Evolutionary conservation across 148 eudicot genomes (phyloP), one percentile per base, ranked within the genome.

Genomic region (Fallopia convolvulus): DNA sequence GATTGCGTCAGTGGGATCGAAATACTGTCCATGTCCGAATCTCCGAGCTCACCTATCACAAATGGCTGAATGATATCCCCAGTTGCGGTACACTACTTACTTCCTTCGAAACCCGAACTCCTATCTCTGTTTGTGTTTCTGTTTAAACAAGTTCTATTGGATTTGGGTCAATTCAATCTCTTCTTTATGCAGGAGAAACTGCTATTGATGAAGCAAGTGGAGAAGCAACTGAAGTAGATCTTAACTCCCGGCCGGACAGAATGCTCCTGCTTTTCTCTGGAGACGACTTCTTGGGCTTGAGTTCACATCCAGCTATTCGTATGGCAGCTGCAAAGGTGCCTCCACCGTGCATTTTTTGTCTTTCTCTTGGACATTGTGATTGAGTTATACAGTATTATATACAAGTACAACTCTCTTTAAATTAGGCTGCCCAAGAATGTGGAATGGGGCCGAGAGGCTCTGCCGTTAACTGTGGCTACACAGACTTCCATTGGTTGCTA

Each of bases 381-480:
- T 53, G 41, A 65, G 70, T 77, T 49, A 75, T 74, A n/a, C n/a
- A n/a, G n/a, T n/a, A n/a, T n/a, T n/a, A n/a, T n/a, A n/a, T n/a
- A n/a, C n/a, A n/a, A n/a, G 7, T 49, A 30, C 2, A 50, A 23
- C 68, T 26, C 0, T 40, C 46, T 23, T 42, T 80, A 56, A 72
- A 70, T 60, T 76, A 95, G 99, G 99, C 91, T 74, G 94, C 87
- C 53, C 84, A 80, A 50, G 90, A 89, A 75, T 91, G 91, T 74
- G 99, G 99, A 44, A 95, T 95, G 99, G 99, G 99, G 33, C 99
- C 99, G 10, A 89, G 91, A 84, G 99, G 99, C 78, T 95, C 99
- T 77, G 97, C 97, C 26, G 79, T 95, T 81, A 91, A 91, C 74
- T 92, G 97, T 86, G 99, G 99, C 5, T 95, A 95, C 80, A 95